Evolutionary conservation across 352 stramenopile species (phyloP).

Genomic region (Globisporangium echinulatum): DNA sequence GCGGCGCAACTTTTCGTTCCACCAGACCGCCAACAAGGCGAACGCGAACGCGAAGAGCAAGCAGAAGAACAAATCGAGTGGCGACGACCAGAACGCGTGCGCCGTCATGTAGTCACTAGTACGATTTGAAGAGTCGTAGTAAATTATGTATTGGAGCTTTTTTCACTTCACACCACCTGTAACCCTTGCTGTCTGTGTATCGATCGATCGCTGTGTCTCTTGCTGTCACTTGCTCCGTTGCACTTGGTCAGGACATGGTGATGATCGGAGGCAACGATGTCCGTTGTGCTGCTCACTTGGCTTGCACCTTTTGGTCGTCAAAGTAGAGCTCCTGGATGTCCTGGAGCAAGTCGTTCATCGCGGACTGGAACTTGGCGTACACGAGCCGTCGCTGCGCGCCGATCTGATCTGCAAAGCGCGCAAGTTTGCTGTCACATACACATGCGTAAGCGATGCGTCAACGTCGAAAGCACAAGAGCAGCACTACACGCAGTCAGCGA

Average conservation of each 20-base stretch:
- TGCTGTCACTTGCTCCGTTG: too few relatives aligned
- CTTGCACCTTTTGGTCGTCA: slow-evolving; percentile 33
- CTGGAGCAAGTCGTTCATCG: slow-evolving; percentile 67
- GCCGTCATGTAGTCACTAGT: slow-evolving; percentile 43
- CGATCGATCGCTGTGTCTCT: neutral
- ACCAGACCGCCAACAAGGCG: slow-evolving; percentile 20
- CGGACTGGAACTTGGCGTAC: slow-evolving; percentile 64
- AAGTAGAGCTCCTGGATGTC: slow-evolving; percentile 67
- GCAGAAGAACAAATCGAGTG: slow-evolving; percentile 23
- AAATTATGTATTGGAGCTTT: slow-evolving; percentile 14
- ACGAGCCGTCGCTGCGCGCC: slow-evolving; percentile 40
- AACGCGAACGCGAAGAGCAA: slow-evolving; percentile 10
- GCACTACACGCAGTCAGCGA: neutral
- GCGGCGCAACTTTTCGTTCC: slow-evolving; percentile 79
- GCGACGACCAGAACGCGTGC: slow-evolving; percentile 56
- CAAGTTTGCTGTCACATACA: slow-evolving; percentile 51
- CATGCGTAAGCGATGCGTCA: too few relatives aligned
- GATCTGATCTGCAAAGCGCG: slow-evolving; percentile 72
- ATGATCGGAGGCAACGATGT: too few relatives aligned
- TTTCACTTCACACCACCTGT: neutral
- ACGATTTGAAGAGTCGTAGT: neutral
- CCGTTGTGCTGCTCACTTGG: slow-evolving; percentile 21
- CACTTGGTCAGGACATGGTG: too few relatives aligned
- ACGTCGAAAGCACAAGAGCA: neutral
- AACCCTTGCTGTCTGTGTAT: neutral